These are phyloP conservation scores for Wickerhamomyces strasburgensis DNA, from an alignment of 805 yeast genomes.

Conservation along the genomic window DNA sequence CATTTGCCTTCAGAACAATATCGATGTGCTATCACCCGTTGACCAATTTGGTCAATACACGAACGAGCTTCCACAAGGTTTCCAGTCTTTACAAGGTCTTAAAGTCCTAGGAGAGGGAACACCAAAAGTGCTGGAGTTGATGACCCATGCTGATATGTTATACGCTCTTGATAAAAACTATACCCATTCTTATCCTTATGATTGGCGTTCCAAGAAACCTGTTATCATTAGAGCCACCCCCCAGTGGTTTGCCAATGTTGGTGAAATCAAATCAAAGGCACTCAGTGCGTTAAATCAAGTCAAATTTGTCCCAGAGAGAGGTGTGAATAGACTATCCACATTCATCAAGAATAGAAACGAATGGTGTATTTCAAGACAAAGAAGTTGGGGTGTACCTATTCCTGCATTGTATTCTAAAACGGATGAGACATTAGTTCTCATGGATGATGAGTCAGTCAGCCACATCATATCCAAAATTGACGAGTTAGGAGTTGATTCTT, in stretches of 20 bases:
- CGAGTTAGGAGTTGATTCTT: constrained; percentile 63
- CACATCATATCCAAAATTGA: constrained; percentile 53
- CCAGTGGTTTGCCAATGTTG: constrained; percentile 93
- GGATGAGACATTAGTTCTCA: constrained; percentile 57
- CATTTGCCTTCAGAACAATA: constrained; percentile 52
- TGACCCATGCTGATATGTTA: constrained; percentile 42
- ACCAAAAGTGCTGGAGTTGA: constrained; percentile 35
- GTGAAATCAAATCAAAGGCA: constrained; percentile 61
- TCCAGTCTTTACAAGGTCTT: constrained; percentile 45
- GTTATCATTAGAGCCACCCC: constrained; percentile 94
- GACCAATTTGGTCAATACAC: constrained; percentile 70
- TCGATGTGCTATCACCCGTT: constrained; percentile 71
- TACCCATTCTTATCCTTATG: constrained; percentile 88
- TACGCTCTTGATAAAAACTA: constrained; percentile 45
- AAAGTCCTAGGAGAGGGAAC: constrained; percentile 63
- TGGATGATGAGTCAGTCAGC: constrained; percentile 50
- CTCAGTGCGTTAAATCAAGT: constrained; percentile 56
- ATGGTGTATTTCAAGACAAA: constrained; percentile 97
- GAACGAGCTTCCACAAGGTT: constrained; percentile 42
- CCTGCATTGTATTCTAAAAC: constrained; percentile 67
- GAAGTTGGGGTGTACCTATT: constrained; percentile 97
- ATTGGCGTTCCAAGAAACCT: constrained; percentile 95
- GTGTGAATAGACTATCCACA: constrained; percentile 62
- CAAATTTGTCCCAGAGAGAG: constrained; percentile 67
- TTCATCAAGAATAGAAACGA: constrained; percentile 78